Evolutionary conservation across 2,329 filamentous ascomycete genomes (phyloP).

Genomic region (Fusarium sp.): DNA sequence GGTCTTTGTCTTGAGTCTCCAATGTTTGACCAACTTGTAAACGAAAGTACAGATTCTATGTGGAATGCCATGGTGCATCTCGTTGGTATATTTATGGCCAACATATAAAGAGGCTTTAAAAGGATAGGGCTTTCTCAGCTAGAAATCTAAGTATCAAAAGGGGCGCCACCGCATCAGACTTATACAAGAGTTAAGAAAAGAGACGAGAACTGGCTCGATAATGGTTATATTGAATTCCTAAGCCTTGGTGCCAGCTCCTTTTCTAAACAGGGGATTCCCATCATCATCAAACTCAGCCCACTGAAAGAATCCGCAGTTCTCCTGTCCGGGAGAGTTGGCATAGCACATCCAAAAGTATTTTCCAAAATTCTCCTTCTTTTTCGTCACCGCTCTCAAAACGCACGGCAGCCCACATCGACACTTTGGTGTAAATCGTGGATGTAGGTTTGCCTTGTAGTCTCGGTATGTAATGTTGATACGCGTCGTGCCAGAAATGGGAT

Average conservation of each 20-base stretch:
- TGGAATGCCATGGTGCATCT: fast-evolving
- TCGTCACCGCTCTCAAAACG: constrained; percentile 81
- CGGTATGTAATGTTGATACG: constrained; percentile 96
- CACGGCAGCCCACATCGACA: constrained; percentile 79
- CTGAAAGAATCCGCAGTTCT: constrained; percentile 80
- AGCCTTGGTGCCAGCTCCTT: not conserved
- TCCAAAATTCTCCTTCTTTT: constrained; percentile 78
- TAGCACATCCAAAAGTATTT: constrained; percentile 96
- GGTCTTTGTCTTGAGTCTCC: not conserved
- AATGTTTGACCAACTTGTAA: not conserved
- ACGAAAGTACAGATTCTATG: not conserved
- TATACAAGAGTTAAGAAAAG: not conserved
- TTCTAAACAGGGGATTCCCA: constrained; percentile 69
- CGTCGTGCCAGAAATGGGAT: constrained; percentile 81
- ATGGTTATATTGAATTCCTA: not conserved
- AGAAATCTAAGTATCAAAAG: not conserved
- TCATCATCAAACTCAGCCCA: constrained; percentile 91
- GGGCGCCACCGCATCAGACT: not conserved
- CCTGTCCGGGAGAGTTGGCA: constrained; percentile 74
- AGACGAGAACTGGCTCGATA: not conserved
- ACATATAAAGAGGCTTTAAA: fast-evolving
- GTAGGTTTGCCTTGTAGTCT: constrained; percentile 80
- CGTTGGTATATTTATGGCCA: not conserved
- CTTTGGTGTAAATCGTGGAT: constrained; percentile 80
- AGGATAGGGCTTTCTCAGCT: fast-evolving